A percentile compares a stretch with the other conserved stretches of the same genome.
Conservation (phyloP, 2,329 filamentous ascomycete genomes). For the Aspergillus sp. region DNA sequence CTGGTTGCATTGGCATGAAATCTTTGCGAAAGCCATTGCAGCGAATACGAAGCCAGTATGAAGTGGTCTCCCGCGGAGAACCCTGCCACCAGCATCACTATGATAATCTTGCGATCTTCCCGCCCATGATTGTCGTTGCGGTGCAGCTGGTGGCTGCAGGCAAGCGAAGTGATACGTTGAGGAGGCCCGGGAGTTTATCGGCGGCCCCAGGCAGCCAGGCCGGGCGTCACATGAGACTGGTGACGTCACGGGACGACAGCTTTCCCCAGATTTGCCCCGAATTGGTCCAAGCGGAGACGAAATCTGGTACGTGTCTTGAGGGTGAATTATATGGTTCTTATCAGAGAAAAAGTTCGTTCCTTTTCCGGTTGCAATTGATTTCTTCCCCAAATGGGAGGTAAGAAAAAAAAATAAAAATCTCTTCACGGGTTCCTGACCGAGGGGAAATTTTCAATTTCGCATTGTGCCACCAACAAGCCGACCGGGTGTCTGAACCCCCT, state of each 20-base stretch:
- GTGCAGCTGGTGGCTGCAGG: slow-evolving; percentile 1
- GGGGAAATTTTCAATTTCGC: not conserved
- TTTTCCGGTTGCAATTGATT: not conserved
- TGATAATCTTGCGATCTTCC: not conserved
- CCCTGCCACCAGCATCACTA: not conserved
- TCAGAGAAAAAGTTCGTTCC: not conserved
- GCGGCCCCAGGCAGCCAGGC: not conserved
- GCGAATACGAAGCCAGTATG: not conserved
- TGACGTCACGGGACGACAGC: slow-evolving; percentile 15
- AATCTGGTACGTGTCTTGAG: not conserved
- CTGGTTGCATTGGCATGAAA: no score
- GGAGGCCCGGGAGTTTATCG: not conserved
- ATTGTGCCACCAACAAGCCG: not conserved
- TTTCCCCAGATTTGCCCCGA: slow-evolving; percentile 17
- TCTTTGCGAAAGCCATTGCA: no score
- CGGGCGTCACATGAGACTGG: not conserved
- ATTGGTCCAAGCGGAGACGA: not conserved
- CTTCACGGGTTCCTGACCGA: not conserved
- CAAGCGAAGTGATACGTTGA: not conserved
- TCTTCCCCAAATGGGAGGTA: not conserved
- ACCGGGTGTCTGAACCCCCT: not conserved
- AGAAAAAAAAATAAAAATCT: not conserved
- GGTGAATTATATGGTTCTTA: not conserved
- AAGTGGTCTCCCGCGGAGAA: not conserved
- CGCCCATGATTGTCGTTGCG: not conserved